Percentiles rank a stretch among this genome's conserved stretches.
Conservation (phyloP, 345 rosid species). For the Sonneratia alba region DNA sequence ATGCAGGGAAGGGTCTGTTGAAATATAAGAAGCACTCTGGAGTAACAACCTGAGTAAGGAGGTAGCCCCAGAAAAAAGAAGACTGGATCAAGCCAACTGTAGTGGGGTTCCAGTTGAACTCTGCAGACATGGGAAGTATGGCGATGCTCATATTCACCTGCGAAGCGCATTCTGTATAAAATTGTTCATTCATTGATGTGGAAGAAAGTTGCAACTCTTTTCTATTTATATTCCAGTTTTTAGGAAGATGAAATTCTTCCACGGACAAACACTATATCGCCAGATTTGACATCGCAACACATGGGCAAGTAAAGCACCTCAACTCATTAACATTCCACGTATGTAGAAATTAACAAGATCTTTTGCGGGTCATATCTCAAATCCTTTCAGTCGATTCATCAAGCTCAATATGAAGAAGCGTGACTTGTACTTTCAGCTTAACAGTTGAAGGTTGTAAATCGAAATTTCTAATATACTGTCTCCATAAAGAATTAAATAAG, state of each 20-base stretch:
- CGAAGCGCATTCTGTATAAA: slow-evolving; percentile 23
- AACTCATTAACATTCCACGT: not conserved
- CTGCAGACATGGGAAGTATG: slow-evolving; percentile 98
- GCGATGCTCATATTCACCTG: slow-evolving; percentile 99
- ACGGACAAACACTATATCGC: too few species aligned
- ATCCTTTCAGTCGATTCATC: not conserved
- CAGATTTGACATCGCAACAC: too few species aligned
- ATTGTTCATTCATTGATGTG: slow-evolving; percentile 8
- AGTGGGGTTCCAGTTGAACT: slow-evolving; percentile 71
- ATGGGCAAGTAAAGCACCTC: not conserved
- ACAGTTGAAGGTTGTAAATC: not conserved
- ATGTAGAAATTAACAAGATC: not conserved
- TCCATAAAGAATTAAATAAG: not conserved
- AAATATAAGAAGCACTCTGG: not conserved
- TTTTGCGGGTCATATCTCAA: not conserved
- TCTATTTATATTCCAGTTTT: not conserved
- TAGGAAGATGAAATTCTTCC: too few species aligned
- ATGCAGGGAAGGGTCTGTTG: not conserved
- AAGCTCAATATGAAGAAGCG: not conserved
- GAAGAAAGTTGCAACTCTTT: not conserved
- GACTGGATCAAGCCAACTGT: slow-evolving; percentile 91
- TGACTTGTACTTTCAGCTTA: not conserved
- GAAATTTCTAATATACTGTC: not conserved
- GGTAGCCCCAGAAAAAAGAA: slow-evolving; percentile 97
- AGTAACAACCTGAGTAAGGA: slow-evolving; percentile 62